These are phyloP conservation scores for Styphnolobium japonicum DNA, from an alignment of 306 rosid genomes.

Conservation along the genomic window DNA sequence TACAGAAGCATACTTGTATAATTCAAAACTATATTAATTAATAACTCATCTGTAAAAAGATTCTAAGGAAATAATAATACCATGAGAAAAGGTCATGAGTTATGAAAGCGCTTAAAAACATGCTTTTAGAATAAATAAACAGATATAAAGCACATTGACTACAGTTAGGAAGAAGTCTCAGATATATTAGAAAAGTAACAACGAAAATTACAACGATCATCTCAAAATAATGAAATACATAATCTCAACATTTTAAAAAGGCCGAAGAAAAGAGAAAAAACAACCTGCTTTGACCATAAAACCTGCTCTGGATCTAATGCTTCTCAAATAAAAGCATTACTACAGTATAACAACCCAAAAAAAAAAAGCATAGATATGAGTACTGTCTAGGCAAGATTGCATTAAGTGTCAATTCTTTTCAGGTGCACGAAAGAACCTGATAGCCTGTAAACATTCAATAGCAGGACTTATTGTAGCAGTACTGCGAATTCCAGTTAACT, in stretches of 20 bases:
- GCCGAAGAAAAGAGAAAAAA: neutral
- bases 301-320: neutral
- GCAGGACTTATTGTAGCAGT: constrained; percentile 34
- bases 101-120: neutral
- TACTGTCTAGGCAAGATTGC: constrained; percentile 3
- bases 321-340: constrained; percentile 9
- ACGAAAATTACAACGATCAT: neutral
- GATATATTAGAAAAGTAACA: neutral
- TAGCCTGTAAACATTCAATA: constrained; percentile 57
- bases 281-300: neutral
- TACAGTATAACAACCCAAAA: neutral
- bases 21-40: neutral
- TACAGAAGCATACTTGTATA: neutral
- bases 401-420: constrained; percentile 4
- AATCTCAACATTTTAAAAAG: neutral
- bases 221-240: neutral
- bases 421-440: constrained; percentile 46
- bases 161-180: neutral
- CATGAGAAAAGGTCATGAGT: neutral
- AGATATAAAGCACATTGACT: neutral
- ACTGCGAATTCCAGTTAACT: constrained; percentile 23
- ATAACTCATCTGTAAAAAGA: neutral
- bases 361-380: neutral
- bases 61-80: neutral
- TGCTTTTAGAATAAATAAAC: neutral